These are phyloP conservation scores for Sordaria brevicollis DNA, from an alignment of 495 filamentous ascomycete species.

Conservation along the genomic window DNA sequence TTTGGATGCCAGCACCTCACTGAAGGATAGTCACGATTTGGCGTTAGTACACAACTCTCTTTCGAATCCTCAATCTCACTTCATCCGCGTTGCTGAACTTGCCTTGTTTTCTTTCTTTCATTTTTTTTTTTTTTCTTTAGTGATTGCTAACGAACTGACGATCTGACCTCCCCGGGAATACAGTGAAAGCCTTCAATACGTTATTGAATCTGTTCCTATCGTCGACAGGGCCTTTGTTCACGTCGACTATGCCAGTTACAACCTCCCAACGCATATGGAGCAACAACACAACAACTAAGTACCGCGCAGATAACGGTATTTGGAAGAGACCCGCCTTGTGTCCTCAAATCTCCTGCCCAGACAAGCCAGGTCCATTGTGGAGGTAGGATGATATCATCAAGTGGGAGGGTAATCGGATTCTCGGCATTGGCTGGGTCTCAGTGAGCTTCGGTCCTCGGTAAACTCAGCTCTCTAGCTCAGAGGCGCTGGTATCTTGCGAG, in stretches of 20 bases:
- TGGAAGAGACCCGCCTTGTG: too few relatives aligned
- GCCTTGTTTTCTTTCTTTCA: not conserved
- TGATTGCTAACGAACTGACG: not conserved
- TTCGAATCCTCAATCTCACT: not conserved
- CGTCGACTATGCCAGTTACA: constrained; percentile 70
- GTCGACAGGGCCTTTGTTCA: constrained; percentile 65
- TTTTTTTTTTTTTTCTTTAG: too few relatives aligned
- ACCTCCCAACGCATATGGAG: constrained; percentile 78
- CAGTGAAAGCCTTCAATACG: constrained; percentile 76
- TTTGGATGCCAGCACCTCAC: constrained; percentile 62
- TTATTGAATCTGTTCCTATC: constrained; percentile 75
- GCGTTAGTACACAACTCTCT: constrained; percentile 29
- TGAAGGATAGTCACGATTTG: constrained; percentile 82
- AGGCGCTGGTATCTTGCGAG: not conserved
- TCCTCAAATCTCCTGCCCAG: not conserved
- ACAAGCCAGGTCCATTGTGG: not conserved
- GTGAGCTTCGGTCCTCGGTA: not conserved
- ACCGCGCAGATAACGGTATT: too few relatives aligned
- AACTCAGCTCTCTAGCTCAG: not conserved
- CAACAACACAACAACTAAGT: constrained; percentile 36
- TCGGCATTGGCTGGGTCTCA: not conserved
- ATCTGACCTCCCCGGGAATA: not conserved
- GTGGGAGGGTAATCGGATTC: not conserved
- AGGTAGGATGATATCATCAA: not conserved
- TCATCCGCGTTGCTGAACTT: not conserved